Percentiles rank a stretch among this genome's conserved stretches.
Conservation (phyloP, 257 asterid genomes). For the Fraxinus americana region DNA sequence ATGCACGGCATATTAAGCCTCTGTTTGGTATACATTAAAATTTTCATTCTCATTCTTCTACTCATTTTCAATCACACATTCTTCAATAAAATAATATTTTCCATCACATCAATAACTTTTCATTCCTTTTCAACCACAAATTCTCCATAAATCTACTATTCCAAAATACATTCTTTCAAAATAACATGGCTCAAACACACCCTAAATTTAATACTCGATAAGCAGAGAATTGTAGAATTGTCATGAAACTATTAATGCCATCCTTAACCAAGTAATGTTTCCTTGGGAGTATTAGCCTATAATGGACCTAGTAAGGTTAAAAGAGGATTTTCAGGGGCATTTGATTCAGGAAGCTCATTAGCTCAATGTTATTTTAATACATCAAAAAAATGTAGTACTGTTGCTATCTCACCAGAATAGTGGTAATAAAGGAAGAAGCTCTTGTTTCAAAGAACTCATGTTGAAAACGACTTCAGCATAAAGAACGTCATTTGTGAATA, state of each 20-base stretch:
- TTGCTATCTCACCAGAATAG: constrained; percentile 82
- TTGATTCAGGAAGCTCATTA: neutral
- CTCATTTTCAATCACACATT: too few relatives aligned
- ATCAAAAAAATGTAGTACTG: constrained; percentile 1
- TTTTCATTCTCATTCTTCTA: too few relatives aligned
- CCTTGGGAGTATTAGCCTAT: neutral
- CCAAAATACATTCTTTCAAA: too few relatives aligned
- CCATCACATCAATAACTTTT: too few relatives aligned
- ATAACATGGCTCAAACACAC: too few relatives aligned
- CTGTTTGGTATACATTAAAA: too few relatives aligned
- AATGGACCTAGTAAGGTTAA: neutral
- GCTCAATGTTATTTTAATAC: neutral
- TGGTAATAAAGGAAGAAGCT: constrained; percentile 94
- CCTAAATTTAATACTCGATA: constrained; percentile 17
- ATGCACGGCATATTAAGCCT: constrained; percentile 23
- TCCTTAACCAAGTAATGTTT: neutral
- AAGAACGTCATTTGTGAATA: constrained; percentile 95
- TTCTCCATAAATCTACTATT: too few relatives aligned
- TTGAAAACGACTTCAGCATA: constrained; percentile 95
- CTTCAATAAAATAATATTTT: too few relatives aligned
- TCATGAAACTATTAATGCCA: constrained; percentile 6
- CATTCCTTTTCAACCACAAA: too few relatives aligned
- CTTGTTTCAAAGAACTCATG: constrained; percentile 84
- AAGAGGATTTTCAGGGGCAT: constrained; percentile 1
- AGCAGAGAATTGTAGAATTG: neutral